Percentiles rank a stretch among this genome's conserved stretches.
These are phyloP conservation scores for Bruguiera parviflora DNA, from an alignment of 345 rosid genomes.

Conservation along the genomic window DNA sequence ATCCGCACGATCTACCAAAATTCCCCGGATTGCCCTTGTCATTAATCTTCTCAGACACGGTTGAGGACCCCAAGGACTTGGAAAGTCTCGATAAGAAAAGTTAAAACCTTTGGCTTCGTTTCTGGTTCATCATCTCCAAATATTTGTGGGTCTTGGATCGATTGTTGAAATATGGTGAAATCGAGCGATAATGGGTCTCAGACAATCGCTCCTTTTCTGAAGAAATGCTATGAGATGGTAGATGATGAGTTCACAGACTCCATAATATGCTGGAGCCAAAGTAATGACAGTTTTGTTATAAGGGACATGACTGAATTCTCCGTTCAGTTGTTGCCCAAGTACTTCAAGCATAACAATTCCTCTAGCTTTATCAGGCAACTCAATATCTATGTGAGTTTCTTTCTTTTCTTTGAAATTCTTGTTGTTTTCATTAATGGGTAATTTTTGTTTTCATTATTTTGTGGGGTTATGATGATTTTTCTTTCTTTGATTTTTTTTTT, in stretches of 20 bases:
- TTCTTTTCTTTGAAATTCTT: conserved; percentile 4
- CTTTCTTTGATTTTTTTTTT: not conserved
- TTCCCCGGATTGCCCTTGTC: too few species aligned
- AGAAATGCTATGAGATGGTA: conserved; percentile 85
- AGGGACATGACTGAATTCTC: conserved; percentile 60
- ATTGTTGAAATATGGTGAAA: conserved; percentile 43
- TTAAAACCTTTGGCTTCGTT: not conserved
- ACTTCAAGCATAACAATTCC: conserved; percentile 78
- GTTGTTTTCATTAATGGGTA: not conserved
- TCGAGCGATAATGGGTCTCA: conserved; percentile 40
- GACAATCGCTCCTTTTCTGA: conserved; percentile 66
- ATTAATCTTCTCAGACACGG: too few species aligned
- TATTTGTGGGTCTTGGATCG: not conserved
- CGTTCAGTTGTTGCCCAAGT: conserved; percentile 59
- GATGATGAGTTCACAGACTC: conserved; percentile 62
- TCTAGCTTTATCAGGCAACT: conserved; percentile 88
- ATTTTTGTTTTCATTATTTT: not conserved
- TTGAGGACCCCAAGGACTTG: too few species aligned
- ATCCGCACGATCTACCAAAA: too few species aligned
- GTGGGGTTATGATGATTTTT: not conserved
- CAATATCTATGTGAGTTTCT: conserved; percentile 68
- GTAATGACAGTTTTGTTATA: conserved; percentile 52
- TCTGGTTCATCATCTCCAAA: not conserved
- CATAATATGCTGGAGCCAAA: conserved; percentile 60
- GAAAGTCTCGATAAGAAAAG: too few species aligned